phyloP scores from a whole-genome alignment of 78 protist genomes.

The Cyanophora paradoxa region DNA sequence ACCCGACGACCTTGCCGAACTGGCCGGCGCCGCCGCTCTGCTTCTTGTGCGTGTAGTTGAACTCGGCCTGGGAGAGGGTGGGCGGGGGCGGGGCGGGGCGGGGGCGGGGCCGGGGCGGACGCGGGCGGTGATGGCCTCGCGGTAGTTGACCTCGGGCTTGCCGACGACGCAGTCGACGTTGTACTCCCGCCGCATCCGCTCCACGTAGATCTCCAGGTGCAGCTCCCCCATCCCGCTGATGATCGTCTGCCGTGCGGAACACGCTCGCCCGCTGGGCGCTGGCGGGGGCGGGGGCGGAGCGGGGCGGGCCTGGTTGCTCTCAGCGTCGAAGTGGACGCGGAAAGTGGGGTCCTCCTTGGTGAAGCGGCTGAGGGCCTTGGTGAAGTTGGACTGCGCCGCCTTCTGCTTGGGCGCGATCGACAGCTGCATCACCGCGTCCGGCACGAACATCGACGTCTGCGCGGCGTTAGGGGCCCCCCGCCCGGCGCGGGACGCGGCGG shows the following conservation, averaged over 20 bases:
- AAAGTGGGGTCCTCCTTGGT: slow-evolving; percentile 92
- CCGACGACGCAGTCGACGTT: slow-evolving; percentile 53
- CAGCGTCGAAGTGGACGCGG: slow-evolving; percentile 68
- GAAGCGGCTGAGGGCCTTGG: slow-evolving; percentile 69
- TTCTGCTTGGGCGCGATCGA: slow-evolving; percentile 53
- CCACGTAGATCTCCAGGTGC: slow-evolving; percentile 86
- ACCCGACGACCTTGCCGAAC: slow-evolving; percentile 79
- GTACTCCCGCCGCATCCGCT: slow-evolving; percentile 56
- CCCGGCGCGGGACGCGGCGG: not conserved
- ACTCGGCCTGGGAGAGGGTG: slow-evolving; percentile 20
- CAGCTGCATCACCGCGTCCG: slow-evolving; percentile 88
- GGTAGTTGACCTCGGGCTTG: slow-evolving; percentile 77
- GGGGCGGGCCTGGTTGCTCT: slow-evolving; percentile 15
- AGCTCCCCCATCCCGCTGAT: slow-evolving; percentile 96
- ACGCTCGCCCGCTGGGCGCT: not conserved
- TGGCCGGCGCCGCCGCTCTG: slow-evolving; percentile 95
- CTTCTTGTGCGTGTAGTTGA: slow-evolving; percentile 84
- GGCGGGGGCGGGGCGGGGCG: no score
- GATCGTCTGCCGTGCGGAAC: slow-evolving; percentile 38
- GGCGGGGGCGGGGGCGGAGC: not conserved
- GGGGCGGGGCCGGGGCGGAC: no score
- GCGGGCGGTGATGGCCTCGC: no score
- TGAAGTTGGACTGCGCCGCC: slow-evolving; percentile 1
- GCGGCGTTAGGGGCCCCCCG: not conserved
- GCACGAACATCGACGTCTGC: slow-evolving; percentile 82